Evolutionary conservation across 805 yeast genomes (phyloP).

Genomic region (Suhomyces kilbournensis): DNA sequence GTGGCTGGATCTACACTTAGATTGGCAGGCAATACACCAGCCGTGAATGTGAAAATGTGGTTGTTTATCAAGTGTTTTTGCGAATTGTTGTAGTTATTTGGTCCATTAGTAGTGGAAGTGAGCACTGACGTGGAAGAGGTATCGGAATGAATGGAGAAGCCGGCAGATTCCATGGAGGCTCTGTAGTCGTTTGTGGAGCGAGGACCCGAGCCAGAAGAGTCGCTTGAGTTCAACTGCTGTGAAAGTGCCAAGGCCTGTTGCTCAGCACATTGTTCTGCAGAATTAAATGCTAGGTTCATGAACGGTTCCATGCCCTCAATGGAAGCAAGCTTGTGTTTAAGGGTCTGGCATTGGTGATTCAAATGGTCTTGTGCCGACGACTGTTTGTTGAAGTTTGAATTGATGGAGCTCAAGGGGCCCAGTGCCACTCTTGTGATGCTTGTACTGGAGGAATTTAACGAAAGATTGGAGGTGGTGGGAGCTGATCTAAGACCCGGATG

Average conservation of each 20-base stretch:
- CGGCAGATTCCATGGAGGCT: slow-evolving; percentile 31
- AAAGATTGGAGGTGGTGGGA: slow-evolving; percentile 30
- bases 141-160: slow-evolving; percentile 37
- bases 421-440: slow-evolving; percentile 39
- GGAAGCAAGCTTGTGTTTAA: slow-evolving; percentile 53
- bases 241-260: slow-evolving; percentile 60
- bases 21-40: slow-evolving; percentile 74
- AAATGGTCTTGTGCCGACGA: slow-evolving; percentile 66
- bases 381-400: slow-evolving; percentile 57
- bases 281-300: slow-evolving; percentile 57
- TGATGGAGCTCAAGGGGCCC: slow-evolving; percentile 45
- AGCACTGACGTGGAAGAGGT: slow-evolving; percentile 22
- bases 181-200: slow-evolving; percentile 24
- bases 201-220: slow-evolving; percentile 1
- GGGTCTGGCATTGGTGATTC: slow-evolving; percentile 59
- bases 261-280: slow-evolving; percentile 68
- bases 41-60: slow-evolving; percentile 60
- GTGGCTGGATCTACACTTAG: slow-evolving; percentile 88
- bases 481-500: slow-evolving; percentile 37
- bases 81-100: background rate
- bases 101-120: slow-evolving; percentile 11
- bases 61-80: slow-evolving; percentile 21
- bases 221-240: slow-evolving; percentile 35
- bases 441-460: slow-evolving; percentile 29
- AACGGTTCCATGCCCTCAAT: slow-evolving; percentile 70